Percentiles rank a stretch among this genome's conserved stretches.
phyloP scores from a whole-genome alignment of 495 filamentous ascomycete species.

The Lasiosphaeria ovina region DNA sequence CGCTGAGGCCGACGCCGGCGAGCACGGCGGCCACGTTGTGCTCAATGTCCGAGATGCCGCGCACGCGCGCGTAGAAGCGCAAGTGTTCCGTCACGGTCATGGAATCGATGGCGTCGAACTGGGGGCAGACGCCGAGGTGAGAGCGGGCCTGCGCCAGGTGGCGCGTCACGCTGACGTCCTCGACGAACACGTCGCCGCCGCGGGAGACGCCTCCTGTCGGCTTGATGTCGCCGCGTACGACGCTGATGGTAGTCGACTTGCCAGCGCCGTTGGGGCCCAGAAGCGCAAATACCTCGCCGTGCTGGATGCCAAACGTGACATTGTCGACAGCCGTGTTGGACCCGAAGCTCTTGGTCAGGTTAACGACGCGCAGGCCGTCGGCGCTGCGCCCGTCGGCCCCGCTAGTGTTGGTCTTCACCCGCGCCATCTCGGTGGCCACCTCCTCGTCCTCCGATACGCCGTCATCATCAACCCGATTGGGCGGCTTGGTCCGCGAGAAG shows the following conservation, averaged over 20 bases:
- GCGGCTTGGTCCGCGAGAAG: constrained; percentile 15
- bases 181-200: constrained; percentile 69
- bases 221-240: constrained; percentile 80
- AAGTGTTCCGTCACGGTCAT: constrained; percentile 74
- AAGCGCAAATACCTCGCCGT: constrained; percentile 78
- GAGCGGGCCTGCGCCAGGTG: constrained; percentile 63
- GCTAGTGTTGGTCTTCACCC: constrained; percentile 37
- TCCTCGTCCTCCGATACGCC: constrained; percentile 42
- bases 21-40: constrained; percentile 62
- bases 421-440: constrained; percentile 43
- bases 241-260: constrained; percentile 79
- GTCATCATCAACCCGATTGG: constrained; percentile 6
- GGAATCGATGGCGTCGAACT: constrained; percentile 66
- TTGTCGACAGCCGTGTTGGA: constrained; percentile 72
- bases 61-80: constrained; percentile 67
- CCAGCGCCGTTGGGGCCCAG: constrained; percentile 88
- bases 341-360: constrained; percentile 75
- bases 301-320: constrained; percentile 73
- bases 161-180: constrained; percentile 64
- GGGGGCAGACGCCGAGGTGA: constrained; percentile 75
- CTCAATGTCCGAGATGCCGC: constrained; percentile 61
- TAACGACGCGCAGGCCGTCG: constrained; percentile 71
- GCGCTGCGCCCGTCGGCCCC: constrained; percentile 49
- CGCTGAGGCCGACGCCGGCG: constrained; percentile 56
- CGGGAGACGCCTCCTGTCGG: constrained; percentile 47